phyloP scores from a whole-genome alignment of 768 basidiomycete genomes.

The Lactifluus pinguis region DNA sequence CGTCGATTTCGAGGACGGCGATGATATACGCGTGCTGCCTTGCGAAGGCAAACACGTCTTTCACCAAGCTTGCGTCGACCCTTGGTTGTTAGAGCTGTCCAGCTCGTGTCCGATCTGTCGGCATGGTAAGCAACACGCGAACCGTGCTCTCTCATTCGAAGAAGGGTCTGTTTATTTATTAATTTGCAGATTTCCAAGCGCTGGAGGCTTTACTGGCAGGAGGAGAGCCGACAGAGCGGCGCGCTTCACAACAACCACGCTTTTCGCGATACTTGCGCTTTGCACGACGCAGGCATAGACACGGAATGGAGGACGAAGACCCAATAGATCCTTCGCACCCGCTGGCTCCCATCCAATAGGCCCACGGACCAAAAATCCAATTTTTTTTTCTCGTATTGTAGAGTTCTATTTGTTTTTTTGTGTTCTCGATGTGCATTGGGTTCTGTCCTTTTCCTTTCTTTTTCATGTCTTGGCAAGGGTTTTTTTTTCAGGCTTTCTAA shows the following conservation, averaged over 20 bases:
- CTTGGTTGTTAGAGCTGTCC: conserved; percentile 85
- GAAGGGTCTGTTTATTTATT: no score
- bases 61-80: conserved; percentile 86
- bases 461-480: not conserved
- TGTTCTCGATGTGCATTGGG: not conserved
- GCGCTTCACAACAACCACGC: conserved; percentile 21
- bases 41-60: conserved; percentile 89
- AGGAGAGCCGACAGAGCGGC: conserved; percentile 15
- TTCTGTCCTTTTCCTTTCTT: not conserved
- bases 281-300: conserved; percentile 23
- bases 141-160: no score
- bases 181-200: conserved; percentile 27
- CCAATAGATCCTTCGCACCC: conserved; percentile 22
- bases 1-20: conserved; percentile 88
- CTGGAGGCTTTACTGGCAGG: conserved; percentile 27
- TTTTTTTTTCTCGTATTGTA: not conserved
- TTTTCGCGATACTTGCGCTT: conserved; percentile 29
- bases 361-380: not conserved
- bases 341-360: conserved; percentile 13
- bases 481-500: not conserved
- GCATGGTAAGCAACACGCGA: conserved; percentile 53
- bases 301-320: conserved; percentile 21
- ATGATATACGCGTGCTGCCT: conserved; percentile 82
- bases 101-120: conserved; percentile 89
- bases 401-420: not conserved